Conservation (phyloP, 2,329 filamentous ascomycete species). For the Ophiostoma pallidulum region DNA sequence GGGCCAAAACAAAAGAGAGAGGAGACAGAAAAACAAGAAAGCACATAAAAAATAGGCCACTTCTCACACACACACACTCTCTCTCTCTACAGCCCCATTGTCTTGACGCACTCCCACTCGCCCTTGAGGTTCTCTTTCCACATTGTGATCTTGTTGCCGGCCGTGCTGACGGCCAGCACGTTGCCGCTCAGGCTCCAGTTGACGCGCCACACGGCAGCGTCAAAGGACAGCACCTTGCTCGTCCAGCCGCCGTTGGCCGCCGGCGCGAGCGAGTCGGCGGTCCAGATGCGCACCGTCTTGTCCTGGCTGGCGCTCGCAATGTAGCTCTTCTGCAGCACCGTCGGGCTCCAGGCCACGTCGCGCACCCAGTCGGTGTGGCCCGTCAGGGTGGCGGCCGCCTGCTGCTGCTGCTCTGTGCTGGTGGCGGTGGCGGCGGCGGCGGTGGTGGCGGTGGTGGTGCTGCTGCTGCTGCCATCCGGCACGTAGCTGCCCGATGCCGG, state of each 20-base stretch:
- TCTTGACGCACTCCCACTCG: constrained; percentile 96
- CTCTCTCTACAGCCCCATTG: constrained; percentile 47
- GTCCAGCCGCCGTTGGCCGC: constrained; percentile 56
- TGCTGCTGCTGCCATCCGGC: too few relatives aligned
- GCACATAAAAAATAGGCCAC: neutral
- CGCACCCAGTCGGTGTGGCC: constrained; percentile 96
- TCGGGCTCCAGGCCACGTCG: constrained; percentile 95
- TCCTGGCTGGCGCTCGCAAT: constrained; percentile 94
- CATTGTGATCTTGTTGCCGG: constrained; percentile 91
- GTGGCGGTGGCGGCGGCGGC: too few relatives aligned
- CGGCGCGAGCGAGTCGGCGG: constrained; percentile 42
- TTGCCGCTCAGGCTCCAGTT: constrained; percentile 98
- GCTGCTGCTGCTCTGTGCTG: too few relatives aligned
- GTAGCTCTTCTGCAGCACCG: constrained; percentile 89
- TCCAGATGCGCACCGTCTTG: constrained; percentile 97
- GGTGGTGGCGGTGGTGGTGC: too few relatives aligned
- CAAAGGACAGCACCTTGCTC: constrained; percentile 76
- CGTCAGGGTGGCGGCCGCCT: constrained; percentile 54
- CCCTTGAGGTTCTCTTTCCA: constrained; percentile 98
- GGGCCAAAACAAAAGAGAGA: too few relatives aligned
- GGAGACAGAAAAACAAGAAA: neutral
- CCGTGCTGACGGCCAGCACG: constrained; percentile 84
- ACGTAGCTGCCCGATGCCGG: constrained; percentile 40
- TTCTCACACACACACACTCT: constrained; percentile 50
- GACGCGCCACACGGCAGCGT: constrained; percentile 85